Evolutionary conservation across 805 yeast genomes (phyloP), one percentile per base, ranked within the genome.

Genomic region (Yarrowia sp.): DNA sequence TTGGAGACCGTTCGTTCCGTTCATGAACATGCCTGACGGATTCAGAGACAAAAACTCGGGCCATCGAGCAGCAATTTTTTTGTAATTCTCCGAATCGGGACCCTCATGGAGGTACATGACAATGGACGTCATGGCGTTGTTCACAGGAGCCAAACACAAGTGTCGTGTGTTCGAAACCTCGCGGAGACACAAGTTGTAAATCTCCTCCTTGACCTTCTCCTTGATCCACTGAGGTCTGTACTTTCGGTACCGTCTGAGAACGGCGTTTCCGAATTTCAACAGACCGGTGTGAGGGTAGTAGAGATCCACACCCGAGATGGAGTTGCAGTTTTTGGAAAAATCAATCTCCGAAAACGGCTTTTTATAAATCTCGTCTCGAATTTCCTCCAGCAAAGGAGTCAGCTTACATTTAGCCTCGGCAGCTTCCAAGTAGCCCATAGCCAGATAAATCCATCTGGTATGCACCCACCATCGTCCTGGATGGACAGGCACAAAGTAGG

Each of bases 381-480:
- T 77, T 65, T 85, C 86, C 70, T 77, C 76, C 52, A 95, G 78
- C 40, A 95, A 78, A 0, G 90, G 89, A 71, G 86, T 89, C 67
- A 89, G 73, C 7, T 83, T 85, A 74, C 92, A 88, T 68, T 82
- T 80, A 45, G 83, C 81, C 69, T 80, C 79, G 40, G 84, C 82
- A 61, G 90, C 81, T 14, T 89, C 86, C 9, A 95, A 76, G 76
- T 94, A 95, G 16, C 97, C 94, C 74, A 94, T 80, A 0, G 98
- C 93, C 42, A 90, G 77, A 74, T 93, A 95, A 26, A 95, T 91
- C 0, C 95, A 97, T 69, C 99, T 82, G 0, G 98, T 93, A 75
- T 95, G 99, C 26, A 94, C 97, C 99, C 99, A 95, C 99, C 98
- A 95, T 75, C 91, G 85, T 43, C 93, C 96, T 0, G 99, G 99